phyloP scores from a whole-genome alignment of 106 monocot species.

The Acorus calamus region DNA sequence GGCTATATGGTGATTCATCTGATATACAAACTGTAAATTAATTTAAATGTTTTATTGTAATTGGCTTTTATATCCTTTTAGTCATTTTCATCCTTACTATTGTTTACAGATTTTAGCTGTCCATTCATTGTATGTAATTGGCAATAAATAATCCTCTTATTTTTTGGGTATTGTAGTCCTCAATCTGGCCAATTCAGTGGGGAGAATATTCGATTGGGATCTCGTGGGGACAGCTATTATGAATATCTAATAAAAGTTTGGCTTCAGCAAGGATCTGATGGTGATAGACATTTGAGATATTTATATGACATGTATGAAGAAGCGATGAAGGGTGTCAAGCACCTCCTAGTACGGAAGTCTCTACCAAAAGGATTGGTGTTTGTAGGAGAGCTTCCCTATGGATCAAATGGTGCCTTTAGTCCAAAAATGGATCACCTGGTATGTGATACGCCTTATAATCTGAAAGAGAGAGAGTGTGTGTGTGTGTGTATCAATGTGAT shows the following conservation, averaged over 20 bases:
- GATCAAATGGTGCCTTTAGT: constrained; percentile 48
- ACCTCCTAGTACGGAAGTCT: constrained; percentile 82
- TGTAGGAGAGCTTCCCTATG: constrained; percentile 86
- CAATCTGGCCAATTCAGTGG: constrained; percentile 73
- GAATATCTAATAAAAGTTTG: constrained; percentile 93
- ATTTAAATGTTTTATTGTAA: no score
- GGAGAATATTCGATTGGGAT: constrained; percentile 84
- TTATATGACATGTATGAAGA: constrained; percentile 80
- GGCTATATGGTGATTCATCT: no score
- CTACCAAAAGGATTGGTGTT: constrained; percentile 77
- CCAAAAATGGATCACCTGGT: constrained; percentile 99
- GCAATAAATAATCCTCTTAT: background rate
- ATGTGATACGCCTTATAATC: constrained; percentile 10
- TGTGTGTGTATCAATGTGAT: no score
- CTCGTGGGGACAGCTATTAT: constrained; percentile 96
- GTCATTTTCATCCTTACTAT: background rate
- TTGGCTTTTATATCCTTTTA: background rate
- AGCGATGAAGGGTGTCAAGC: constrained; percentile 83
- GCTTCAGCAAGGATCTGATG: constrained; percentile 57
- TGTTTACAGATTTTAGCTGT: no score
- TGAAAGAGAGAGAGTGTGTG: no score
- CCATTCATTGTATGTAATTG: background rate
- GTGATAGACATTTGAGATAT: constrained; percentile 45
- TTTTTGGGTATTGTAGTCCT: constrained; percentile 46
- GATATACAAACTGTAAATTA: no score